These are phyloP conservation scores for Oxyria digyna DNA, from an alignment of 148 eudicot genomes.

Conservation along the genomic window DNA sequence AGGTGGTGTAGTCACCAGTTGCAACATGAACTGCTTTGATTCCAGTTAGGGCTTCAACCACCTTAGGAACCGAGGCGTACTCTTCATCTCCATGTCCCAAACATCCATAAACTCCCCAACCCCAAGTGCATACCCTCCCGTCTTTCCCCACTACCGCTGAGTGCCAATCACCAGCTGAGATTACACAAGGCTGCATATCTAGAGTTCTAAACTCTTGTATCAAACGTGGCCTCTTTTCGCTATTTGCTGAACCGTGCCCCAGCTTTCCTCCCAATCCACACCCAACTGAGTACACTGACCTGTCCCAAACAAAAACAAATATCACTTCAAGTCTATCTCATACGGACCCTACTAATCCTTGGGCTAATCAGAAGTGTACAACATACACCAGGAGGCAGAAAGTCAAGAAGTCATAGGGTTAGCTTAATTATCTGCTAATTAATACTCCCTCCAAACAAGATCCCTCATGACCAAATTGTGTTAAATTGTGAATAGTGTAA, in stretches of 20 bases:
- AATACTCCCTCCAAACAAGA: too few species aligned
- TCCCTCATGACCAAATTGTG: too few species aligned
- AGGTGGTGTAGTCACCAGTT: constrained; percentile 87
- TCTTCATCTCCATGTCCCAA: constrained; percentile 92
- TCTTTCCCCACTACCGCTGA: constrained; percentile 87
- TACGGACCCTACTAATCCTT: too few species aligned
- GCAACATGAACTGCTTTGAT: constrained; percentile 92
- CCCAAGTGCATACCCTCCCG: constrained; percentile 98
- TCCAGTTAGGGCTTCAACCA: constrained; percentile 51
- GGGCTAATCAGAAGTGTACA: too few species aligned
- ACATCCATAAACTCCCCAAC: constrained; percentile 95
- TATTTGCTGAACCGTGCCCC: constrained; percentile 66
- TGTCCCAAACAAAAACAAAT: constrained; percentile 11
- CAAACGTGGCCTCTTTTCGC: constrained; percentile 70
- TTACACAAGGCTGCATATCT: constrained; percentile 63
- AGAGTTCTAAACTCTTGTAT: constrained; percentile 58
- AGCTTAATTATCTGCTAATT: too few species aligned
- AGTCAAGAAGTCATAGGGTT: too few species aligned
- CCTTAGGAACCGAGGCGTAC: constrained; percentile 76
- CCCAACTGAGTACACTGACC: constrained; percentile 97
- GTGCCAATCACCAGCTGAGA: constrained; percentile 97
- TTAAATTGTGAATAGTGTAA: too few species aligned
- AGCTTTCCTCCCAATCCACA: constrained; percentile 98
- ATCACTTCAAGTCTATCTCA: neutral
- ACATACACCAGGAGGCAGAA: too few species aligned